Evolutionary conservation across 1,284 basidiomycete species (phyloP).

Genomic region (Sporisorium graminicola): DNA sequence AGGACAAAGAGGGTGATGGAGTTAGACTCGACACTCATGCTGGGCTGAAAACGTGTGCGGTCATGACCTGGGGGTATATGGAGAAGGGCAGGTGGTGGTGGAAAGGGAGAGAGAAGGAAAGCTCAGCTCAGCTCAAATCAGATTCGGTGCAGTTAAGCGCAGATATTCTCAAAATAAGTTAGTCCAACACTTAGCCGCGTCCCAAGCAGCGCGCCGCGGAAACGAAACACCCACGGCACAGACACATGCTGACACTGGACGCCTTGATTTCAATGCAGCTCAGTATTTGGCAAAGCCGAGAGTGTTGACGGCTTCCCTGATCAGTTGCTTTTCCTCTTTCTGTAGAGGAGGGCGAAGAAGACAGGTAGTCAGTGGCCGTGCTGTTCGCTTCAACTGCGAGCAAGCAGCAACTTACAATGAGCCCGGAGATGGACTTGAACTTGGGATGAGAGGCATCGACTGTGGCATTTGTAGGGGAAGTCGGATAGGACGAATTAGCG

Average conservation of each 20-base stretch:
- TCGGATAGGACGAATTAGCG: neutral
- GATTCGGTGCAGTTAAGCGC: constrained; percentile 5
- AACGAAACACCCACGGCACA: neutral
- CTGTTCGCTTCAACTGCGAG: neutral
- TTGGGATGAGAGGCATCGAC: constrained; percentile 76
- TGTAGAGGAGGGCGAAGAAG: constrained; percentile 7
- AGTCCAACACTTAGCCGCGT: constrained; percentile 26
- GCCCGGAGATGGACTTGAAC: constrained; percentile 80
- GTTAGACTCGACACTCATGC: constrained; percentile 48
- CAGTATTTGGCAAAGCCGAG: constrained; percentile 48
- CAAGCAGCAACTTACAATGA: constrained; percentile 72
- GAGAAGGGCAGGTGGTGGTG: constrained; percentile 1
- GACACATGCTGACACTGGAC: neutral
- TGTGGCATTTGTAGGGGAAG: neutral
- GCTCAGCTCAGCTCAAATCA: constrained; percentile 2
- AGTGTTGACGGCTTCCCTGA: constrained; percentile 52
- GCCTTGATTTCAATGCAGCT: neutral
- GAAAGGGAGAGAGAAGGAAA: neutral
- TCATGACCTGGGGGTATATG: constrained; percentile 17
- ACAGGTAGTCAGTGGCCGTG: neutral
- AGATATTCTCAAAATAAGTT: constrained; percentile 5
- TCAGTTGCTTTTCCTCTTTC: constrained; percentile 63
- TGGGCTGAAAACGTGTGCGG: neutral
- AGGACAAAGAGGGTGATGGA: constrained; percentile 76
- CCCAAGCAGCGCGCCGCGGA: constrained; percentile 3